phyloP scores from a whole-genome alignment of 208 protist genomes.

The Trypanosoma avium region DNA sequence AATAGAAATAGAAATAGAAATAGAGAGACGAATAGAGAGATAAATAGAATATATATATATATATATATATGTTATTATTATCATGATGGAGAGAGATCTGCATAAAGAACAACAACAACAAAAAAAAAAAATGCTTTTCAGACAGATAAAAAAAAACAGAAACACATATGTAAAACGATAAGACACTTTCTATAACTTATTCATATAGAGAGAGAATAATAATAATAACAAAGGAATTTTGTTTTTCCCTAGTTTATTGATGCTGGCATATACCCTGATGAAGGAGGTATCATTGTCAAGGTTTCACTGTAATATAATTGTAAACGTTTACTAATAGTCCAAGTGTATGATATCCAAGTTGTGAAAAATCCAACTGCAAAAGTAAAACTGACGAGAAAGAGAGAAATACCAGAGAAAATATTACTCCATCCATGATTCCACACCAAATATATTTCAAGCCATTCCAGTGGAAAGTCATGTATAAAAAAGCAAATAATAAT shows the following conservation, averaged over 20 bases:
- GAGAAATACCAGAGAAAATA: conserved; percentile 63
- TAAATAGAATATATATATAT: conserved; percentile 19
- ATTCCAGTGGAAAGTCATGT: conserved; percentile 71
- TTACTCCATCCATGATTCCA: conserved; percentile 51
- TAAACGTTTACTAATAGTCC: conserved; percentile 72
- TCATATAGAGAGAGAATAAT: no score
- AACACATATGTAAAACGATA: conserved; percentile 2
- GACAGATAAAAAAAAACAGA: not conserved
- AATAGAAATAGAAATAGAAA: not conserved
- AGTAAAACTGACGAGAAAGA: conserved; percentile 59
- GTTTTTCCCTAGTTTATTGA: not conserved
- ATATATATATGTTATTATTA: conserved; percentile 15
- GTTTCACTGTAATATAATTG: conserved; percentile 58
- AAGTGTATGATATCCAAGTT: conserved; percentile 75
- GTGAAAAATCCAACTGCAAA: conserved; percentile 75
- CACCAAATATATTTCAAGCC: conserved; percentile 77
- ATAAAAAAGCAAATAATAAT: conserved; percentile 63
- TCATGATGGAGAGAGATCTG: no score
- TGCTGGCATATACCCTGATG: not conserved
- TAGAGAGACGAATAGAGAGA: not conserved
- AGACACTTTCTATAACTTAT: conserved; percentile 1
- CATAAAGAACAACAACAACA: no score
- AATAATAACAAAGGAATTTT: no score
- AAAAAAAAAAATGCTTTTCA: no score
- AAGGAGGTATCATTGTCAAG: conserved; percentile 1